Percentiles rank a stretch among this genome's conserved stretches.
phyloP scores from a whole-genome alignment of 805 yeast genomes.

The Lachancea dasiensis region DNA sequence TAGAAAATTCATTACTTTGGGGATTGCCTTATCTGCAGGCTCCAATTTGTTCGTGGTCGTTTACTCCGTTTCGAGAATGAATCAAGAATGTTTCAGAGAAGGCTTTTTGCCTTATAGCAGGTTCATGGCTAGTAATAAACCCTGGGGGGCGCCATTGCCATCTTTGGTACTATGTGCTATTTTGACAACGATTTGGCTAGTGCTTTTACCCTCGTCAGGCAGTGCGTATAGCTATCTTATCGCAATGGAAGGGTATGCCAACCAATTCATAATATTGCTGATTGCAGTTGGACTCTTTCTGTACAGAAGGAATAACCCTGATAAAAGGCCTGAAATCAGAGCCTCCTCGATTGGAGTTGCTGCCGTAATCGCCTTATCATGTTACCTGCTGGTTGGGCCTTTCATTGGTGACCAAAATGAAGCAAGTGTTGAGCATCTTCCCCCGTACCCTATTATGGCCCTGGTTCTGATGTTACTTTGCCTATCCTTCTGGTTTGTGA shows the following conservation, averaged over 20 bases:
- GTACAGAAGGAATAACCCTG: constrained; percentile 44
- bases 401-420: constrained; percentile 23
- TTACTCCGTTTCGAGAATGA: constrained; percentile 53
- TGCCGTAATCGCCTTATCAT: constrained; percentile 41
- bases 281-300: constrained; percentile 54
- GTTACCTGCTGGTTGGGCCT: constrained; percentile 47
- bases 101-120: constrained; percentile 52
- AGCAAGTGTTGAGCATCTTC: constrained; percentile 27
- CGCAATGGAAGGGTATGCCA: constrained; percentile 43
- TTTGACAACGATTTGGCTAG: constrained; percentile 32
- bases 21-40: constrained; percentile 56
- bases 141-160: constrained; percentile 50
- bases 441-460: constrained; percentile 38
- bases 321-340: constrained; percentile 44
- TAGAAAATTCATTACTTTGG: constrained; percentile 45
- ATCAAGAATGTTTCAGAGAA: constrained; percentile 60
- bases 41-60: constrained; percentile 59
- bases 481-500: constrained; percentile 48
- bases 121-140: constrained; percentile 50
- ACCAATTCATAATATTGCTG: constrained; percentile 43
- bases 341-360: constrained; percentile 45
- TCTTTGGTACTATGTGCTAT: constrained; percentile 36
- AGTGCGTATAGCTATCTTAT: constrained; percentile 38
- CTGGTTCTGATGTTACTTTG: constrained; percentile 39
- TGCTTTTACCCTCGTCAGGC: constrained; percentile 33